A percentile compares a stretch with the other conserved stretches of the same genome.
Conservation (phyloP, 1,284 basidiomycete species). For the Coniferiporia sulphurascens region DNA sequence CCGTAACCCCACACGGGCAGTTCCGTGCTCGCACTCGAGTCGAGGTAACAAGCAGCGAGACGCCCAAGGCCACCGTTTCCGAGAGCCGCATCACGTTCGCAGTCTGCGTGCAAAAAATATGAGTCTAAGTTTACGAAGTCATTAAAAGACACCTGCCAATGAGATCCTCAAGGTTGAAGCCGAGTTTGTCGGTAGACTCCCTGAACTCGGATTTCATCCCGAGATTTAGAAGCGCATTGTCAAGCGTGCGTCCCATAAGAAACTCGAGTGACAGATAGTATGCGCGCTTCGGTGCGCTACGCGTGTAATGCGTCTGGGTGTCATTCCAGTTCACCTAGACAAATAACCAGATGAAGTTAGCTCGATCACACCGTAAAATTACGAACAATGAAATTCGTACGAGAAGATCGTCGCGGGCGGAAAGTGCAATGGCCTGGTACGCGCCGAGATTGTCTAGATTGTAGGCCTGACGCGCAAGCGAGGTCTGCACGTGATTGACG, state of each 20-base stretch:
- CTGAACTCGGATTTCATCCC: constrained; percentile 73
- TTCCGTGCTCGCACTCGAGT: constrained; percentile 78
- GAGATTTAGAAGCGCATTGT: constrained; percentile 87
- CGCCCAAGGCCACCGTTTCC: constrained; percentile 90
- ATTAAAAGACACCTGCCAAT: constrained; percentile 47
- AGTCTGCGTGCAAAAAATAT: constrained; percentile 4
- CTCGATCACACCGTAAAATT: not conserved
- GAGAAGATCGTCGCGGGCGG: constrained; percentile 81
- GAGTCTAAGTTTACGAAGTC: not conserved
- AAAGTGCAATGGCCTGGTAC: constrained; percentile 77
- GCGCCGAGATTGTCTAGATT: constrained; percentile 81
- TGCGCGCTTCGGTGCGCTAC: constrained; percentile 73
- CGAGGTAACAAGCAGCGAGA: constrained; percentile 90
- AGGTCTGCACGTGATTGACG: constrained; percentile 82
- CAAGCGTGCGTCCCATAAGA: constrained; percentile 84
- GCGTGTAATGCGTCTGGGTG: constrained; percentile 65
- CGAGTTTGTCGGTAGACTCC: constrained; percentile 66
- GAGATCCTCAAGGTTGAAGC: constrained; percentile 83
- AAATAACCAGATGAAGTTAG: not conserved
- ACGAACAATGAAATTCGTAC: constrained; percentile 35
- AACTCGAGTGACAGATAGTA: constrained; percentile 92
- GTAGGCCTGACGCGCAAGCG: constrained; percentile 82
- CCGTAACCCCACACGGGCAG: constrained; percentile 88
- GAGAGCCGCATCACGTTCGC: constrained; percentile 83
- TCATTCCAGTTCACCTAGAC: constrained; percentile 73